Base-by-base conservation (phyloP, 148 eudicot genomes). In the Amaranthus palmeri region DNA sequence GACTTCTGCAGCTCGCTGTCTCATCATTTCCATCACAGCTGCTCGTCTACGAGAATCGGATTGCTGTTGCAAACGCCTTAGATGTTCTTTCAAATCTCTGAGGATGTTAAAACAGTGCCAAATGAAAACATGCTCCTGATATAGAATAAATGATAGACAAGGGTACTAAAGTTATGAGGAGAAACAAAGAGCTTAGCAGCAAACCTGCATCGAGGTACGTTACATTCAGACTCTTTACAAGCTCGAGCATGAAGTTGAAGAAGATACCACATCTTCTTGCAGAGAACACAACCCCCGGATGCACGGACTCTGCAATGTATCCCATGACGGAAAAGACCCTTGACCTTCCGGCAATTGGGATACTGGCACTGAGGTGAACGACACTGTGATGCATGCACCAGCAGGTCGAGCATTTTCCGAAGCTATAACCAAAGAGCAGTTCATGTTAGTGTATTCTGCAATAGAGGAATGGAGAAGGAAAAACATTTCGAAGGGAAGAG, bases 1-100 rank as follows among this genome's bases (percentile, higher is more conserved):
- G 68, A 89, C 97, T 86, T 95, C 99, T 52, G 91, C 93, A 7
- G 90, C 92, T 67, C 97, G 85, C 74, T 91, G 99, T 84, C 97
- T 91, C 93, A 95, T 95, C 97, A 91, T 95, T 82, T 91, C 99
- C 85, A 73, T 90, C 63, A 91, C 97, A 77, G 99, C 99, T 60
- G 92, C 97, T 74, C 97, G 88, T 72, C 99, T 75, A 44, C 97
- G 85, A 17, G 97, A 89, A 67, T 91, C 99, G 52, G 93, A 81
- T 76, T 89, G 97, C 76, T 86, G 96, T 61, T 95, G 96, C 76
- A 83, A 71, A 82, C 93, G 84, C 71, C 84, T 88, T 64, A 87
- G 43, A 73, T 88, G 95, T 56, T 87, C 89, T 79, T 80, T 93
- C 84, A 88, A 78, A 77, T 90, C 91, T 61, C 96, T 88, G 90